A percentile compares a stretch with the other conserved stretches of the same genome.
Evolutionary conservation across 768 basidiomycete species (phyloP).

Genomic region (Rhizopogon roseolus): DNA sequence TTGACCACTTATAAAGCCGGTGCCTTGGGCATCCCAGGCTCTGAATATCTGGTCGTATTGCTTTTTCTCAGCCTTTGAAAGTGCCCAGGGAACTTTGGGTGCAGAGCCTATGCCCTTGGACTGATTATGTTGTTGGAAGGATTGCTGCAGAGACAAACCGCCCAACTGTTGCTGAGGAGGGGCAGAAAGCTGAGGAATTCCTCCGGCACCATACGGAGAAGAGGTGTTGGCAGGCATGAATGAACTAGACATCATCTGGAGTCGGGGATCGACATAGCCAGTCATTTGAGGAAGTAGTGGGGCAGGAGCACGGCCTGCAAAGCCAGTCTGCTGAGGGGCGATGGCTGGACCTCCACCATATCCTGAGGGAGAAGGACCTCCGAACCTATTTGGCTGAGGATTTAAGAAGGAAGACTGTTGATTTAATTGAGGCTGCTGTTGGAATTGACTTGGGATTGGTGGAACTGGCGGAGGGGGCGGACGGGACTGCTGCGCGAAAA

Average conservation of each 20-base stretch:
- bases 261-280: conserved; percentile 76
- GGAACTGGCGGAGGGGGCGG: conserved; percentile 58
- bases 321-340: conserved; percentile 36
- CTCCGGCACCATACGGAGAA: conserved; percentile 53
- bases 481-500: conserved; percentile 35
- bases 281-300: conserved; percentile 71
- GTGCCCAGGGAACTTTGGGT: conserved; percentile 78
- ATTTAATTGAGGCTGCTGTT: conserved; percentile 41
- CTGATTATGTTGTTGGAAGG: conserved; percentile 85
- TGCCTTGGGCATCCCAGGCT: conserved; percentile 82
- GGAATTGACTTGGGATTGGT: conserved; percentile 57
- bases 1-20: conserved; percentile 82
- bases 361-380: conserved; percentile 20
- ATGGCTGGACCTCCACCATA: conserved; percentile 9
- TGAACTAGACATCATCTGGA: conserved; percentile 85
- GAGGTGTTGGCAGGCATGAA: conserved; percentile 82
- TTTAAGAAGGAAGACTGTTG: conserved; percentile 48
- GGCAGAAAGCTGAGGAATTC: conserved; percentile 56
- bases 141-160: conserved; percentile 67
- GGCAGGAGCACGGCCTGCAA: conserved; percentile 35
- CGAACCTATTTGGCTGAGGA: conserved; percentile 46
- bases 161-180: conserved; percentile 51
- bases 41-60: conserved; percentile 95
- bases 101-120: conserved; percentile 58
- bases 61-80: conserved; percentile 90